These are phyloP conservation scores for Fomitiporia mediterranea DNA, from an alignment of 1,284 basidiomycete species.

Conservation along the genomic window DNA sequence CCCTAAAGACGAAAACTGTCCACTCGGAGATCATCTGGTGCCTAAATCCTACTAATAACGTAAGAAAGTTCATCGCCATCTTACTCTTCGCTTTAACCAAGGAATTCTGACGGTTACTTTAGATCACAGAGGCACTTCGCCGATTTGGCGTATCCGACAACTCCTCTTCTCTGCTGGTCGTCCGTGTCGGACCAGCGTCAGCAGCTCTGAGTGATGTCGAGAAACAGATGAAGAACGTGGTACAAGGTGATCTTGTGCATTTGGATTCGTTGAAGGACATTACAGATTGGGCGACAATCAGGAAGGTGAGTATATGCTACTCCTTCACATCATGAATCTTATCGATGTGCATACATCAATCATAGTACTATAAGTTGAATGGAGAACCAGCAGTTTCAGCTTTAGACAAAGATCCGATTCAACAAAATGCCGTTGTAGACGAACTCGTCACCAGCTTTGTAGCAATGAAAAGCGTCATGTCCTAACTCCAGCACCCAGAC, in stretches of 20 bases:
- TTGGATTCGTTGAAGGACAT: slow-evolving; percentile 44
- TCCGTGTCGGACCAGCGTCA: slow-evolving; percentile 49
- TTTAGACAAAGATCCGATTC: slow-evolving; percentile 32
- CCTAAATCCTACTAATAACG: slow-evolving; percentile 83
- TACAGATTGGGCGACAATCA: slow-evolving; percentile 68
- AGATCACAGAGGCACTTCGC: slow-evolving; percentile 85
- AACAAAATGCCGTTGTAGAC: slow-evolving; percentile 48
- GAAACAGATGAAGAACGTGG: slow-evolving; percentile 47
- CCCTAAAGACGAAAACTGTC: slow-evolving; percentile 69
- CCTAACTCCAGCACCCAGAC: slow-evolving; percentile 24
- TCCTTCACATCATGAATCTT: neutral
- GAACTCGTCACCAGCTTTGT: slow-evolving; percentile 71
- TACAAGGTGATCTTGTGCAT: slow-evolving; percentile 50
- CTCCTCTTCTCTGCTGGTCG: slow-evolving; percentile 67
- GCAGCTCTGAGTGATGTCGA: slow-evolving; percentile 33
- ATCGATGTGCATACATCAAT: neutral
- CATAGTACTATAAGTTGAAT: slow-evolving; percentile 74
- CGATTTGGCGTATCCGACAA: slow-evolving; percentile 76
- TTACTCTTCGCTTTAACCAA: neutral
- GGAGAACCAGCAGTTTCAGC: slow-evolving; percentile 43
- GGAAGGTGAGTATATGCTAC: slow-evolving; percentile 50
- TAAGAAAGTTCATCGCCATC: slow-evolving; percentile 31
- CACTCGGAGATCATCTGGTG: slow-evolving; percentile 86
- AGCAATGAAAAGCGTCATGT: slow-evolving; percentile 74
- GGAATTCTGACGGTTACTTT: neutral